Evolutionary conservation across 2,329 filamentous ascomycete species (phyloP).

Genomic region (Penicillium sp.): DNA sequence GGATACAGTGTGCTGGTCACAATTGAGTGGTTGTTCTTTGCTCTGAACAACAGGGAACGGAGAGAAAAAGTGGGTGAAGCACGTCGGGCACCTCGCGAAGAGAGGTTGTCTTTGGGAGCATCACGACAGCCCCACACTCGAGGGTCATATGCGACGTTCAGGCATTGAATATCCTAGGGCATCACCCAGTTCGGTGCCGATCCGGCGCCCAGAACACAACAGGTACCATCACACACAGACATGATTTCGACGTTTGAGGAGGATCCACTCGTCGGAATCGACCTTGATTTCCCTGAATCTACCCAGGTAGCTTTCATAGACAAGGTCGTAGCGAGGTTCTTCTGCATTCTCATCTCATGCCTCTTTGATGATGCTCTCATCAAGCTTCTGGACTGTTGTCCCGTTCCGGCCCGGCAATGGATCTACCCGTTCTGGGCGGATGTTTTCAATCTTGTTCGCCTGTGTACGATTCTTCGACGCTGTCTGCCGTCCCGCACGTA

Average conservation of each 20-base stretch:
- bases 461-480: slow-evolving; percentile 10
- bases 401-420: slow-evolving; percentile 34
- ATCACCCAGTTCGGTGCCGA: slow-evolving; percentile 18
- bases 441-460: slow-evolving; percentile 21
- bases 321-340: slow-evolving; percentile 55
- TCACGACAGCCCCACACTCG: slow-evolving; percentile 19
- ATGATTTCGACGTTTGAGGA: slow-evolving; percentile 22
- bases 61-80: slow-evolving; percentile 52
- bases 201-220: slow-evolving; percentile 36
- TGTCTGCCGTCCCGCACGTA: slow-evolving; percentile 47
- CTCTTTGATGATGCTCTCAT: slow-evolving; percentile 30
- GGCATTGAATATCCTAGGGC: slow-evolving; percentile 20
- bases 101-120: slow-evolving; percentile 52
- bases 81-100: slow-evolving; percentile 49
- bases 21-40: slow-evolving; percentile 56
- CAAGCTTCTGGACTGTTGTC: slow-evolving; percentile 36
- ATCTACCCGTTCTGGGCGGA: slow-evolving; percentile 16
- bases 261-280: slow-evolving; percentile 60
- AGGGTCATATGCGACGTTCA: slow-evolving; percentile 12
- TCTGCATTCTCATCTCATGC: slow-evolving; percentile 40
- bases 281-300: slow-evolving; percentile 20
- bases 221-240: slow-evolving; percentile 48
- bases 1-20: slow-evolving; percentile 60
- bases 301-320: slow-evolving; percentile 27
- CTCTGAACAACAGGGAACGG: slow-evolving; percentile 31